A percentile compares a stretch with the other conserved stretches of the same genome.
phyloP scores from a whole-genome alignment of 2,329 filamentous ascomycete species.

The Colletotrichum brevisporum region DNA sequence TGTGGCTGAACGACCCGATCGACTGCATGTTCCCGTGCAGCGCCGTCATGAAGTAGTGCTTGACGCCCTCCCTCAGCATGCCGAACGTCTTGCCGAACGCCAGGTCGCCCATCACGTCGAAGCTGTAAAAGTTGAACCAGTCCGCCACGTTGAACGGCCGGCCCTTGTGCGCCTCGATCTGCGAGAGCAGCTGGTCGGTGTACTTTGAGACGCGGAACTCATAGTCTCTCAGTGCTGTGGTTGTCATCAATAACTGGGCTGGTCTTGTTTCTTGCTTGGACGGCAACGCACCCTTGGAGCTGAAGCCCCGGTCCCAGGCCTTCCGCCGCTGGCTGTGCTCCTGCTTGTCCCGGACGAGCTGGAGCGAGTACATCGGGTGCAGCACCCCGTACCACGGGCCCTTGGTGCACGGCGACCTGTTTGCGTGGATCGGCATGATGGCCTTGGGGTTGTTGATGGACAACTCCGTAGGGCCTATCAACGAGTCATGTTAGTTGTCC shows the following conservation, averaged over 20 bases:
- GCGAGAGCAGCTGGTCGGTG: conserved; percentile 43
- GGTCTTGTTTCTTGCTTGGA: too few species aligned
- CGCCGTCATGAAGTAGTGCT: conserved; percentile 47
- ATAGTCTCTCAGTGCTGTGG: conserved; percentile 45
- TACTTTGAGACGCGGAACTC: conserved; percentile 47
- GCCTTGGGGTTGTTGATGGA: conserved; percentile 49
- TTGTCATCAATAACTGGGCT: neutral
- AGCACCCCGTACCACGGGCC: conserved; percentile 52
- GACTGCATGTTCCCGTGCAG: conserved; percentile 44
- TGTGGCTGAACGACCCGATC: conserved; percentile 44
- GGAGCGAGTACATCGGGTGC: conserved; percentile 48
- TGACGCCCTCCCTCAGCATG: conserved; percentile 49
- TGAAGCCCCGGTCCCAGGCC: conserved; percentile 52
- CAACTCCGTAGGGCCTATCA: conserved; percentile 49
- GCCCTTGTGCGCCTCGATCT: conserved; percentile 44
- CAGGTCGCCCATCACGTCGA: conserved; percentile 59
- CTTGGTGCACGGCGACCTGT: conserved; percentile 48
- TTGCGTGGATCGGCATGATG: conserved; percentile 47
- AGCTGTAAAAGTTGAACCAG: conserved; percentile 54
- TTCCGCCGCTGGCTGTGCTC: conserved; percentile 50
- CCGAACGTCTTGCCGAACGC: conserved; percentile 55
- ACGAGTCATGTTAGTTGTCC: conserved; percentile 17
- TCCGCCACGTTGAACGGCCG: conserved; percentile 47
- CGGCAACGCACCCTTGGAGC: conserved; percentile 44
- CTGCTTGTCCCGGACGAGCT: conserved; percentile 49